Evolutionary conservation across 169 alveolate genomes (phyloP).

Genomic region (Babesia bigemina): DNA sequence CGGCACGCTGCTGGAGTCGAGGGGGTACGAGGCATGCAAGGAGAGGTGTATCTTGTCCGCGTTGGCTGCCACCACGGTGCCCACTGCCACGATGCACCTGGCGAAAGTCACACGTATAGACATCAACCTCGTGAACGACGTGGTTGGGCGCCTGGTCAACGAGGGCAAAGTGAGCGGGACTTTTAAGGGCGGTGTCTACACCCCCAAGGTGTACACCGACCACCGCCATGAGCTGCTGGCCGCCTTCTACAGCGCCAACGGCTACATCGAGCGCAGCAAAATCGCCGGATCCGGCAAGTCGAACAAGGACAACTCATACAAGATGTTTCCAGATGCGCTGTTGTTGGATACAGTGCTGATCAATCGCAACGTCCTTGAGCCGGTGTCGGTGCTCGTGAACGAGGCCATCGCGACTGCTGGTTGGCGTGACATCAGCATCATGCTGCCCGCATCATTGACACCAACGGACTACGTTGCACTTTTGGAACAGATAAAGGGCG

Average conservation of each 20-base stretch:
- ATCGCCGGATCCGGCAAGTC: conserved; percentile 1
- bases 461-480: conserved; percentile 23
- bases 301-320: conserved; percentile 6
- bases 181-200: conserved; percentile 48
- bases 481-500: conserved; percentile 29
- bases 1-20: conserved; percentile 54
- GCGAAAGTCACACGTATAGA: conserved; percentile 11
- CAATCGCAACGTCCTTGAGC: conserved; percentile 44
- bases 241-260: conserved; percentile 44
- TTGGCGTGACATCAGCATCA: conserved; percentile 55
- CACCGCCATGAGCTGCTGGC: conserved; percentile 35
- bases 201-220: conserved; percentile 47
- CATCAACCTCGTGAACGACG: conserved; percentile 45
- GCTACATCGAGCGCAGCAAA: conserved; percentile 47
- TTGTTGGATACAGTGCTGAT: conserved; percentile 36
- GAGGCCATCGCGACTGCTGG: conserved; percentile 52
- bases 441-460: conserved; percentile 52
- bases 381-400: conserved; percentile 56
- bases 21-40: conserved; percentile 44
- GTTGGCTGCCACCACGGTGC: conserved; percentile 52
- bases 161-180: conserved; percentile 39
- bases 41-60: conserved; percentile 54
- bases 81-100: conserved; percentile 38
- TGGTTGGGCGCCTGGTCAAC: conserved; percentile 20
- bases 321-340: conserved; percentile 36